Evolutionary conservation across 2,329 filamentous ascomycete species (phyloP), one percentile per base, ranked within the genome.

Genomic region (Diaporthe vaccinii): DNA sequence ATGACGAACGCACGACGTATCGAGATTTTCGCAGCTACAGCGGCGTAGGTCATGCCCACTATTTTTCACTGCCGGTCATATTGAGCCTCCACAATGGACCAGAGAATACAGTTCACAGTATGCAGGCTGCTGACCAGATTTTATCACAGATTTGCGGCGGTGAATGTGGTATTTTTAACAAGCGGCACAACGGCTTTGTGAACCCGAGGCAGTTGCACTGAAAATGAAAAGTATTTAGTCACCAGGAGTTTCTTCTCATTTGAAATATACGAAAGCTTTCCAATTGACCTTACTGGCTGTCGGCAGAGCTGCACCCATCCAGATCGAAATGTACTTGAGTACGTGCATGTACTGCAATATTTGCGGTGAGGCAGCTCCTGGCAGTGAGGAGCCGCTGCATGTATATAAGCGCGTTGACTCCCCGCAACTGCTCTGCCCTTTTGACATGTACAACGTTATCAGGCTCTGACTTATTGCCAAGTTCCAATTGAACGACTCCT

Each of bases 41-140:
- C 79, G 10, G 75, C 76, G 72, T 76, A 80, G 77, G 77, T 81
- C 79, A 36, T 22, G n/a, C 25, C 62, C 15, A 25, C 4, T 8
- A 3, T 20, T 46, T 46, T n/a, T 12, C 28, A 28, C 39, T 0
- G 28, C 3, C 4, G 34, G 14, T 9, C 1, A 15, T 9, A 14
- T 31, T 14, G 34, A 55, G 31, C 22, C 3, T 20, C 5, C 44
- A 31, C 3, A 0, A 28, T 55, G n/a, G 12, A 28, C n/a, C 25
- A 1, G 53, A 57, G 15, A 17, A 20, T 14, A 4, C 0, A 12
- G 2, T 5, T 0, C n/a, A 4, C 0, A 25, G 3, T 25, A 14
- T 53, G 3, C 10, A 34, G 4, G 28, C 6, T 25, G 22, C 58
- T 62, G 22, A 72, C 22, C 3, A 34, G 3, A 1, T 20, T 12